A percentile compares a stretch with the other conserved stretches of the same genome.
phyloP scores from a whole-genome alignment of 768 basidiomycete genomes.

The Auricularia heimuer region DNA sequence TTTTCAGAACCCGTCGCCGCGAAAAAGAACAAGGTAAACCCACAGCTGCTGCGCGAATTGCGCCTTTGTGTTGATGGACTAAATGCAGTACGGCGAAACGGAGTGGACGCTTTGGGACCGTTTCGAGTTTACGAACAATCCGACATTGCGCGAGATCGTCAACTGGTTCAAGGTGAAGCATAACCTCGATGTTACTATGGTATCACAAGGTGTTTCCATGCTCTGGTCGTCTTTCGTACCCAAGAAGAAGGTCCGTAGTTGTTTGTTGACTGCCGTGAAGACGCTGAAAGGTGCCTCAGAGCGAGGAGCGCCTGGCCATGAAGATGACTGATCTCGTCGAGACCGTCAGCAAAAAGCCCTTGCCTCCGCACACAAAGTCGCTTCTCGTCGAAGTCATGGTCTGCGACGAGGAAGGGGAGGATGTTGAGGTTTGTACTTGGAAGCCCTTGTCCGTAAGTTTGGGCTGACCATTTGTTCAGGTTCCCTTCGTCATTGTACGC shows the following conservation, averaged over 20 bases:
- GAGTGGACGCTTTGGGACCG: conserved; percentile 99
- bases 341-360: conserved; percentile 87
- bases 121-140: conserved; percentile 84
- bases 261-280: neutral
- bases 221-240: conserved; percentile 91
- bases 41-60: too few species aligned
- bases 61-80: too few species aligned
- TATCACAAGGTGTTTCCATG: conserved; percentile 96
- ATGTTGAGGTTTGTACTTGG: conserved; percentile 65
- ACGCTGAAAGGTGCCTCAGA: conserved; percentile 34
- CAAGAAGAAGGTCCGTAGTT: conserved; percentile 72
- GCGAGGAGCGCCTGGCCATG: conserved; percentile 80
- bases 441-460: conserved; percentile 5
- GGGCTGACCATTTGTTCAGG: conserved; percentile 29
- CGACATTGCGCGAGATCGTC: conserved; percentile 77
- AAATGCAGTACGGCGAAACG: conserved; percentile 49
- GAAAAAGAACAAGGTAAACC: conserved; percentile 57
- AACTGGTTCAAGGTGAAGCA: conserved; percentile 77
- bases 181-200: conserved; percentile 86
- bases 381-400: conserved; percentile 93
- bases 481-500: conserved; percentile 71
- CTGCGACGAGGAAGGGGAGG: conserved; percentile 83
- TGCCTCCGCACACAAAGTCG: conserved; percentile 73
- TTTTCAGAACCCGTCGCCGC: conserved; percentile 97
- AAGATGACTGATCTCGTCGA: conserved; percentile 88